Percentiles rank a stretch among this genome's conserved stretches.
Evolutionary conservation across 148 eudicot genomes (phyloP).

Genomic region (Talinum fruticosum): DNA sequence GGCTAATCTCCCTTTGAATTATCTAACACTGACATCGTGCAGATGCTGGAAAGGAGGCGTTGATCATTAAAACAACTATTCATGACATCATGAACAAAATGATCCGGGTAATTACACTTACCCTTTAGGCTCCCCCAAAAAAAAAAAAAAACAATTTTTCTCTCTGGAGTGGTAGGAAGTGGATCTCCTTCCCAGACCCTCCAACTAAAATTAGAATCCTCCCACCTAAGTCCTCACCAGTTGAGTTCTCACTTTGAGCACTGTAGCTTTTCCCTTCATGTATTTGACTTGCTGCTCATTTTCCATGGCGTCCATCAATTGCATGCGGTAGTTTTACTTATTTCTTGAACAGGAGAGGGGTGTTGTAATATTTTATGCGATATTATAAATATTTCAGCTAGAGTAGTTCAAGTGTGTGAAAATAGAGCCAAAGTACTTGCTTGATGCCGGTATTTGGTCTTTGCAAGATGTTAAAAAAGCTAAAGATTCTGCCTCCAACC

Average conservation of each 20-base stretch:
- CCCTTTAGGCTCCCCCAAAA: neutral
- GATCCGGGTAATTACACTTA: slow-evolving; percentile 64
- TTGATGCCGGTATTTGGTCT: neutral
- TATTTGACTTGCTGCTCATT: too few relatives aligned
- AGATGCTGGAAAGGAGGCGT: slow-evolving; percentile 91
- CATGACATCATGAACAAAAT: slow-evolving; percentile 98
- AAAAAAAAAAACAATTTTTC: too few relatives aligned
- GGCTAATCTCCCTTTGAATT: neutral
- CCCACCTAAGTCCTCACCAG: neutral
- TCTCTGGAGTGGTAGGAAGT: neutral
- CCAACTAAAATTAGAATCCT: neutral
- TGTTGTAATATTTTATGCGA: too few relatives aligned
- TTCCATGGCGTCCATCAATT: too few relatives aligned
- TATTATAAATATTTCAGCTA: too few relatives aligned
- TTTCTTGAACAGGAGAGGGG: too few relatives aligned
- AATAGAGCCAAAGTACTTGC: neutral
- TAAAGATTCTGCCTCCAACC: neutral
- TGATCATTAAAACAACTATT: slow-evolving; percentile 88
- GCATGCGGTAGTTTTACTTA: too few relatives aligned
- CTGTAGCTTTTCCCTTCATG: too few relatives aligned
- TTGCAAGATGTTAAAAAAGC: neutral
- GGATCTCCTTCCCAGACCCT: neutral
- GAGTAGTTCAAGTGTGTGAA: too few relatives aligned
- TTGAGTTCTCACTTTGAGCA: too few relatives aligned
- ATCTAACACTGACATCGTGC: slow-evolving; percentile 26